Evolutionary conservation across 164 flowering plant species (phyloP), one percentile per base, ranked within the genome.

Genomic region (Houttuynia cordata): DNA sequence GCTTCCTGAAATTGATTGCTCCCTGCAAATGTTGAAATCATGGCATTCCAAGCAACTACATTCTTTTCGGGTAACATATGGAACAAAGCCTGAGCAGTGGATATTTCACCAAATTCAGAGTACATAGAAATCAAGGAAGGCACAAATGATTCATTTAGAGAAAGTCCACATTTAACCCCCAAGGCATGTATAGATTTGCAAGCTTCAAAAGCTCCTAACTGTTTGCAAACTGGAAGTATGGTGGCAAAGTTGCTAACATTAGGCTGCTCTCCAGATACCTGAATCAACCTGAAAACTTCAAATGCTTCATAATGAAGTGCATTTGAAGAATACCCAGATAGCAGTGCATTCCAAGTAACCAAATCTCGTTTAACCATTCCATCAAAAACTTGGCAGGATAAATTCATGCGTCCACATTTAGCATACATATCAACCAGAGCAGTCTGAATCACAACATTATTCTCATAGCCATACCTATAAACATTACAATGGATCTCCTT

Each of bases 281-380:
- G 63, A 47, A 72, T 74, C 21, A 72, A 13, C 4, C 58, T n/a
- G 57, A 79, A 82, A 19, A 76, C 12, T 41, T 66, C 68, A 17
- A 30, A 25, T 39, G 82, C 82, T 8, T 18, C 54, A 42, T n/a
- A 68, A 40, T 74, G 64, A 23, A 75, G 58, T 0, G 76, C 79
- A 62, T 61, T 56, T 56, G 68, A 73, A 23, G 65, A 49, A 54
- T 78, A 78, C 58, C 78, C 80, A 64, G 71, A 66, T 25, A 81
- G 67, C 70, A 81, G 70, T 1, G 79, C 63, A 64, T 80, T 80
- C 82, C 80, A 78, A 41, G 82, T 74, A 59, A 82, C 79, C 56
- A 51, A 55, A 57, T 82, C 84, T 54, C 61, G 64, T 24, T 62
- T 10, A 7, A 68, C 25, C 3, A 71, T 40, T 21, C 60, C 59